Percentiles rank a stretch among this genome's conserved stretches.
Evolutionary conservation across 495 filamentous ascomycete genomes (phyloP).

Genomic region (Lichenothelia convexa): DNA sequence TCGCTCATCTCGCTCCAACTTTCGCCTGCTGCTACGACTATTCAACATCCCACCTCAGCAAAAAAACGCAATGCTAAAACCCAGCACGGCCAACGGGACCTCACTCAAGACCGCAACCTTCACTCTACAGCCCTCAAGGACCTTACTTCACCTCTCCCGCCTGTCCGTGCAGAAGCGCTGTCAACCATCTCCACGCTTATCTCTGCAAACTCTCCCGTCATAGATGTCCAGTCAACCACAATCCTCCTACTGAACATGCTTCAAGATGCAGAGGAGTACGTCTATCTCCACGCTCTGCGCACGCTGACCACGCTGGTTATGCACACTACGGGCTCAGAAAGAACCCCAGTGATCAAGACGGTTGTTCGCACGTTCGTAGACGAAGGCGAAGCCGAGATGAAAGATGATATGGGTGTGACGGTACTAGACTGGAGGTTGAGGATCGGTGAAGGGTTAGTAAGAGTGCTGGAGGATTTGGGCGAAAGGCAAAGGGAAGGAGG

Average conservation of each 20-base stretch:
- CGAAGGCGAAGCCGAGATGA: slow-evolving; percentile 26
- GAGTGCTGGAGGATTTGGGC: neutral
- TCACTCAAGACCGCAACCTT: slow-evolving; percentile 39
- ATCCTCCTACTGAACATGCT: slow-evolving; percentile 49
- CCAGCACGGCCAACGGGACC: neutral
- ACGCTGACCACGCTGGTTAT: slow-evolving; percentile 47
- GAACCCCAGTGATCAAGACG: slow-evolving; percentile 31
- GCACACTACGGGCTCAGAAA: slow-evolving; percentile 24
- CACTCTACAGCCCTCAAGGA: slow-evolving; percentile 56
- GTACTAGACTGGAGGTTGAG: slow-evolving; percentile 48
- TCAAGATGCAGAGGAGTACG: slow-evolving; percentile 24
- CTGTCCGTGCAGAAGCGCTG: slow-evolving; percentile 62
- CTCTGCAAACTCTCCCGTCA: slow-evolving; percentile 36
- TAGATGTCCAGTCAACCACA: slow-evolving; percentile 52
- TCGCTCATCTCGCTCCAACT: neutral
- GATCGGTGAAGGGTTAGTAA: slow-evolving; percentile 47
- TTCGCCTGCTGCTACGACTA: neutral
- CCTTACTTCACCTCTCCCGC: slow-evolving; percentile 56
- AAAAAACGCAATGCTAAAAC: neutral
- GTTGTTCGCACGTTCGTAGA: slow-evolving; percentile 16
- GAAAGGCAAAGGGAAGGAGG: neutral
- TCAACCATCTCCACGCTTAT: slow-evolving; percentile 50
- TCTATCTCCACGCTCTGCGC: slow-evolving; percentile 45
- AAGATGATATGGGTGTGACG: slow-evolving; percentile 11
- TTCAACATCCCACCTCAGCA: neutral